Evolutionary conservation across 1,139 yeast genomes (phyloP).

Genomic region (Saccharomycopsis hybrid): DNA sequence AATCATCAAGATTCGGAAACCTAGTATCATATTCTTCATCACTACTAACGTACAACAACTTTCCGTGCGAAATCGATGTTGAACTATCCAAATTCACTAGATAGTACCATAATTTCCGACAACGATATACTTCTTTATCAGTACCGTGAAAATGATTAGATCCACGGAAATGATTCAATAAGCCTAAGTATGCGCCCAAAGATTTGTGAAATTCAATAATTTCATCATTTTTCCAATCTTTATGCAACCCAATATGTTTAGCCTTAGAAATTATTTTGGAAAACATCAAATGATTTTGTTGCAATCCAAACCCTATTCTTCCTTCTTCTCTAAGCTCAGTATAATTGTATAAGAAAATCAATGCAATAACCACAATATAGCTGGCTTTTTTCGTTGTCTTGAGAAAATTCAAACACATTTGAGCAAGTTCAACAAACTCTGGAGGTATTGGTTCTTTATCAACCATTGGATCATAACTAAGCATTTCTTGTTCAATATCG

Average conservation of each 20-base stretch:
- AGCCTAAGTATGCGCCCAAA: background rate
- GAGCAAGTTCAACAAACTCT: constrained; percentile 11
- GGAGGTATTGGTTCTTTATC: no score
- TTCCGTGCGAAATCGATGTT: constrained; percentile 7
- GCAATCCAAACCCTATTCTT: constrained; percentile 13
- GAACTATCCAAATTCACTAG: constrained; percentile 8
- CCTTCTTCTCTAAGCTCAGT: constrained; percentile 15
- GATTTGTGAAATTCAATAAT: constrained; percentile 3
- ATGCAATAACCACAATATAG: constrained; percentile 6
- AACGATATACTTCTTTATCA: constrained; percentile 11
- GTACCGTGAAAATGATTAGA: background rate
- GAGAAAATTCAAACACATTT: constrained; percentile 13
- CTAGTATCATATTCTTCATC: constrained; percentile 16
- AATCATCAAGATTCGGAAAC: constrained; percentile 10
- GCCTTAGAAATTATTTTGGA: constrained; percentile 6
- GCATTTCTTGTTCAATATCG: constrained; percentile 12
- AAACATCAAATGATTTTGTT: constrained; percentile 10
- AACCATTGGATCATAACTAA: background rate
- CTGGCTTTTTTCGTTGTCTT: constrained; percentile 9
- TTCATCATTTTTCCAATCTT: constrained; percentile 10
- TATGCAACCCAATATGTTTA: constrained; percentile 11
- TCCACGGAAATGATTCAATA: no score
- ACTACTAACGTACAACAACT: constrained; percentile 1
- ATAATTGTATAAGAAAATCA: constrained; percentile 9
- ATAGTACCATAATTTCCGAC: constrained; percentile 17